Base-by-base conservation (phyloP, 345 rosid genomes). In the Eucalyptus guilfoylei region DNA sequence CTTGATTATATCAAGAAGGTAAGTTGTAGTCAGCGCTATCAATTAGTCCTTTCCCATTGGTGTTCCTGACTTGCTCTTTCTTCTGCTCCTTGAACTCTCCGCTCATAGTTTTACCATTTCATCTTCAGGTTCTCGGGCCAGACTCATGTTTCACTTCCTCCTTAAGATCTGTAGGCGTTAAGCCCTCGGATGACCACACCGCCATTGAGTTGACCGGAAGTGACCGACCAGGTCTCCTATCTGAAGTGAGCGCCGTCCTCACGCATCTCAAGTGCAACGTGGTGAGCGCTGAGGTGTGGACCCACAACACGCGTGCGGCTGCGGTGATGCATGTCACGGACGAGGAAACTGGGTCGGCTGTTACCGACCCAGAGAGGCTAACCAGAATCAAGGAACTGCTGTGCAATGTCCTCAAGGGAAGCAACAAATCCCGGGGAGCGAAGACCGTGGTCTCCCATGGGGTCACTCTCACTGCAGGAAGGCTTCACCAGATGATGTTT, bases 401-500 rank as follows among this genome's bases (percentile, higher is more conserved):
- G 24, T 87, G 96, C 54, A 96, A 95, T 92, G 98, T 98, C 28
- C 96, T 96, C 7, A 94, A 92, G 89, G 99, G 99, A 9, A 97
- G 97, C 88, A 94, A 96, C 92, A 93, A 92, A 86, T 92, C 95
- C 12, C 92, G 94, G 62, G 93, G 90, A 86, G 98, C 99, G 7
- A 97, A 94, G 92, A 97, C 97, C 6, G 94, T 88, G 48, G 95
- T 97, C 55, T 94, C 97, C 83, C 93, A 92, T 19, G 96, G 94
- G 16, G 92, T 88, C 48, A 95, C 95, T 24, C 99, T 96, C 89
- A 94, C 95, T 1, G 98, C 96, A 34, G 93, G 99, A 89, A 94
- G 99, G 92, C 97, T 98, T 90, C 99, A 98, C 95, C 99, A 98
- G 92, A 94, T 98, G 99, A 95, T 98, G 98, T 95, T 96, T 93